Evolutionary conservation across 306 rosid species (phyloP).

Genomic region (Prunus padus): DNA sequence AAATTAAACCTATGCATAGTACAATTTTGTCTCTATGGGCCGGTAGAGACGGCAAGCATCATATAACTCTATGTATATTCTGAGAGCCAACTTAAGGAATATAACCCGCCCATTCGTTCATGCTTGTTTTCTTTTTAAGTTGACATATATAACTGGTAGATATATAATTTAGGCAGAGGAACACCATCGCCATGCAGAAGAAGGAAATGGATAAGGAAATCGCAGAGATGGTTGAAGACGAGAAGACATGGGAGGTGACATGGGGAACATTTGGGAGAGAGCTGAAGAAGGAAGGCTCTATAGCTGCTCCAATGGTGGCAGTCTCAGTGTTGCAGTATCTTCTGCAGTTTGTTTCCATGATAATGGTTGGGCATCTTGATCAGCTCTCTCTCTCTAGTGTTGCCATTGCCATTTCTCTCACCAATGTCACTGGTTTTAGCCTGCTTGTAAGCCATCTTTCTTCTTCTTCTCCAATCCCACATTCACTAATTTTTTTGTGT

Average conservation of each 20-base stretch:
- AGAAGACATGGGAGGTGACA: conserved; percentile 11
- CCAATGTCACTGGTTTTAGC: conserved; percentile 36
- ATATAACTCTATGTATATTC: background rate
- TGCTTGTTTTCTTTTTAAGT: background rate
- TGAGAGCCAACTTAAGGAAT: background rate
- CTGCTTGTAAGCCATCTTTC: conserved; percentile 18
- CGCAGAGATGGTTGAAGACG: background rate
- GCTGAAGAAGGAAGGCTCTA: conserved; percentile 19
- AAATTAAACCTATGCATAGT: background rate
- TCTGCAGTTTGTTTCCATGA: conserved; percentile 23
- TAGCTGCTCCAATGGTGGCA: conserved; percentile 35
- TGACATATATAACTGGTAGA: background rate
- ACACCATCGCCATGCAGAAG: background rate
- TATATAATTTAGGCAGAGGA: background rate
- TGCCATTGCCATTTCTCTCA: conserved; percentile 34
- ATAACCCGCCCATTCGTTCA: background rate
- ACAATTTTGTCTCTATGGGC: background rate
- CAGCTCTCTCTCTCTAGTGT: conserved; percentile 26
- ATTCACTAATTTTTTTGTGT: background rate
- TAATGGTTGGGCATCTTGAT: conserved; percentile 34
- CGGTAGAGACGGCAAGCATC: background rate
- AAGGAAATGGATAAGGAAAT: background rate
- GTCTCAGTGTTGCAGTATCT: conserved; percentile 29
- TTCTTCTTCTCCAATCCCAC: background rate
- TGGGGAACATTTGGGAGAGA: conserved; percentile 18